Evolutionary conservation across 2,329 filamentous ascomycete species (phyloP), one percentile per base, ranked within the genome.

Genomic region (Aspergillus pseudoterreus): DNA sequence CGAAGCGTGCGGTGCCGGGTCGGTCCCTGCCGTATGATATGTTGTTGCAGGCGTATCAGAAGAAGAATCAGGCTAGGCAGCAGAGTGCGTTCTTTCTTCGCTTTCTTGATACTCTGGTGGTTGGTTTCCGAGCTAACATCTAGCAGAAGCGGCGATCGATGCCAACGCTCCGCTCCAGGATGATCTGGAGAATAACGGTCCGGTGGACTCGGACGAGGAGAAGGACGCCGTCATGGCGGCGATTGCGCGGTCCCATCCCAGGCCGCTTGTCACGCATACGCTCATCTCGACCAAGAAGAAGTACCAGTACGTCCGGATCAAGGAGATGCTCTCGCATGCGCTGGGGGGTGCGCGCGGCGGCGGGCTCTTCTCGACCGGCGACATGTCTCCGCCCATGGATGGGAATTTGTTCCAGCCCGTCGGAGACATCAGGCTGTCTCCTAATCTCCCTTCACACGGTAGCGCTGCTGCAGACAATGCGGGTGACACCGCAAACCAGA

Each of bases 11-110:
- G 1, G 92, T 96, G 3, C 87, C 90, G 4, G 92, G 92, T 1
- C 81, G 92, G 55, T 94, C 88, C 42, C 74, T 95, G 53, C 92
- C 92, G 1, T 96, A 96, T 66, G 91, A 96, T 70, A 94, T 95
- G 86, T 77, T 96, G 36, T 79, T 96, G 35, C 85, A 88, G 12
- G 86, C 87, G 6, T 94, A 94, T 65, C 89, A 94, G 71, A 96
- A 97, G 80, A 97, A 96, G 79, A 99, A 99, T 64, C 94, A 97
- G 71, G 94, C 94, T 19, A 95, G 96, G 66, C 90, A 96, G 75
- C 94, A 97, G 72, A 95, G 90, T 92, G 79, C 74, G 86, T 81
- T 41, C 43, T 27, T 17, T 42, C 30, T 38, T 54, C 54, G 55
- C 3, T 43, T 24, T 11, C 8, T 22, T 22, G 4, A 6, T 22